Evolutionary conservation across 805 yeast genomes (phyloP).

Genomic region (Ogataea methanolica): DNA sequence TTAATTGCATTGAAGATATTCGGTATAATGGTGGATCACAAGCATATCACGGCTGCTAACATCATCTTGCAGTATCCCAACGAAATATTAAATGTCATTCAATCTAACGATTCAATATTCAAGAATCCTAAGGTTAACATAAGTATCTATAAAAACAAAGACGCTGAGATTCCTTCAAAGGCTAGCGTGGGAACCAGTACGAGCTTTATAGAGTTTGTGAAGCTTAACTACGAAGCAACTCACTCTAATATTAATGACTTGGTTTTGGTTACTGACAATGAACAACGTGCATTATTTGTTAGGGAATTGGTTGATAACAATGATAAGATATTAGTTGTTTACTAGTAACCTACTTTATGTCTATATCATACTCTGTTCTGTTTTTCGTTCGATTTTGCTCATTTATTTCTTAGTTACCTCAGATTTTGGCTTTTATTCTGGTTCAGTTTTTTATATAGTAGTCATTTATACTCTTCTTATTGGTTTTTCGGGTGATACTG

Average conservation of each 20-base stretch:
- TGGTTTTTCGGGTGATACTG: too few relatives aligned
- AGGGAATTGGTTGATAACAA: constrained; percentile 15
- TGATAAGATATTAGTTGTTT: constrained; percentile 23
- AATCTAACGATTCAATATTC: constrained; percentile 2
- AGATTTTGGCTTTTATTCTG: too few relatives aligned
- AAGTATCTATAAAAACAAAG: not conserved
- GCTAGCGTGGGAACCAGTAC: not conserved
- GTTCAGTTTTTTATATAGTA: too few relatives aligned
- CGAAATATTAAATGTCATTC: constrained; percentile 6
- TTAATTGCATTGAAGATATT: constrained; percentile 22
- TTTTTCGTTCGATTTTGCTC: not conserved
- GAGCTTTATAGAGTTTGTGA: constrained; percentile 7
- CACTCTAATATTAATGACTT: constrained; percentile 16
- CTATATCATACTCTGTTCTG: not conserved
- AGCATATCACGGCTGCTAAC: constrained; percentile 8
- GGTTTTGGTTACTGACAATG: constrained; percentile 16
- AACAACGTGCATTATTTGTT: constrained; percentile 8
- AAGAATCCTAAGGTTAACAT: constrained; percentile 9
- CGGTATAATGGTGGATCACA: constrained; percentile 19
- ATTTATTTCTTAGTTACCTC: not conserved
- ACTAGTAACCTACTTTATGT: constrained; percentile 3
- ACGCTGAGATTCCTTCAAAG: not conserved
- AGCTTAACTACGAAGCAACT: not conserved
- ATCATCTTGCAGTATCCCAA: constrained; percentile 9
- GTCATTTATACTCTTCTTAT: too few relatives aligned